Percentiles rank a stretch among this genome's conserved stretches.
These are phyloP conservation scores for Triticum timopheevii DNA, from an alignment of 176 grass and related monocot species.

Conservation along the genomic window DNA sequence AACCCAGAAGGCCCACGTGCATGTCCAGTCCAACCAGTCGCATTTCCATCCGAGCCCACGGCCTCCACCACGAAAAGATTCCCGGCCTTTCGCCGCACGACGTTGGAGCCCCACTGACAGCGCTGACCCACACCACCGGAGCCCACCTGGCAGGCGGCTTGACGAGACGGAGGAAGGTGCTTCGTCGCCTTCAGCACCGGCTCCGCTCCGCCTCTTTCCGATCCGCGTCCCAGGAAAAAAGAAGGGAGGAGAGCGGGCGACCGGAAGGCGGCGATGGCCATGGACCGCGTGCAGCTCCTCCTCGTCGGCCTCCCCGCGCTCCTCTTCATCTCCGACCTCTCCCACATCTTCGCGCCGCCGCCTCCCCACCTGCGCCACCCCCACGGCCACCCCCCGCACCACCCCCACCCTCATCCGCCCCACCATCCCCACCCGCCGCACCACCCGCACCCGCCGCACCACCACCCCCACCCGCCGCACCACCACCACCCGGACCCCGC, in stretches of 20 bases:
- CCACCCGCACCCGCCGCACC: constrained; percentile 4
- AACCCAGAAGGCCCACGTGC: background rate
- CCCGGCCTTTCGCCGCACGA: background rate
- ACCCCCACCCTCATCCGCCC: constrained; percentile 24
- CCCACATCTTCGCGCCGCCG: constrained; percentile 79
- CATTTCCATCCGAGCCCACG: too few relatives aligned
- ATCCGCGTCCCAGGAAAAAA: background rate
- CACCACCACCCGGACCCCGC: constrained; percentile 29
- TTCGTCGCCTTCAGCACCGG: background rate
- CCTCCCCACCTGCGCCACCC: constrained; percentile 64
- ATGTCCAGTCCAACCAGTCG: too few relatives aligned
- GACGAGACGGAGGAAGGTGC: background rate
- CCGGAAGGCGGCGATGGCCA: constrained; percentile 24
- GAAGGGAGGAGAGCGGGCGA: background rate
- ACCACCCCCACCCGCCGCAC: constrained; percentile 38
- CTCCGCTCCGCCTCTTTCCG: background rate
- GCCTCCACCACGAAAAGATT: background rate
- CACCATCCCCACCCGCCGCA: constrained; percentile 28
- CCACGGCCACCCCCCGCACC: constrained; percentile 16
- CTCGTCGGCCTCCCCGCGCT: constrained; percentile 77
- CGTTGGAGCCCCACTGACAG: background rate
- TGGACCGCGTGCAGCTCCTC: constrained; percentile 90
- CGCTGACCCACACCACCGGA: background rate
- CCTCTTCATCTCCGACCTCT: constrained; percentile 88
- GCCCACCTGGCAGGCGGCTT: constrained; percentile 16